These are phyloP conservation scores for Yamadazyma spencermartinsiae DNA, from an alignment of 1,139 yeast genomes.

Conservation along the genomic window DNA sequence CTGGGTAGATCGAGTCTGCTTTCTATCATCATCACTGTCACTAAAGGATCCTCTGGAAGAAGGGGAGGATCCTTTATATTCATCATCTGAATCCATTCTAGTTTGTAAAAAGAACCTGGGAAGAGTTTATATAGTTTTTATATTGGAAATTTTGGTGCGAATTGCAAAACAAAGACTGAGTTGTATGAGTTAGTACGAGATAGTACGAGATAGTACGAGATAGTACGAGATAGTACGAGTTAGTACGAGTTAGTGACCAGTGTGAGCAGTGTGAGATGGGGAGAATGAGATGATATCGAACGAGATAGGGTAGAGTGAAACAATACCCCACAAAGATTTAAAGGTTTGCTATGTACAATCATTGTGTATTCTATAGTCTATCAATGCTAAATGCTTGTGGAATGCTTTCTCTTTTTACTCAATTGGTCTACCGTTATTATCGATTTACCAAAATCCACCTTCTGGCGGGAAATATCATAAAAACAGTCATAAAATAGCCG, in stretches of 20 bases:
- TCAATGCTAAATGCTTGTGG: neutral
- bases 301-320: too few relatives aligned
- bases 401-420: slow-evolving; percentile 9
- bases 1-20: slow-evolving; percentile 12
- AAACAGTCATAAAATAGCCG: slow-evolving; percentile 29
- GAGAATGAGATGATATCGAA: too few relatives aligned
- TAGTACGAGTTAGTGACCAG: too few relatives aligned
- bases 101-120: neutral
- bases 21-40: slow-evolving; percentile 13
- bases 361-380: neutral
- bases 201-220: too few relatives aligned
- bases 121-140: neutral
- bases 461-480: slow-evolving; percentile 29
- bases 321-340: too few relatives aligned
- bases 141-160: neutral
- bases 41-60: slow-evolving; percentile 15
- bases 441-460: slow-evolving; percentile 25
- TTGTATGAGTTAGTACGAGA: too few relatives aligned
- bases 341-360: neutral
- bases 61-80: slow-evolving; percentile 23
- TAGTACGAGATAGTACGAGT: too few relatives aligned
- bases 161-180: neutral
- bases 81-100: slow-evolving; percentile 35
- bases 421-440: slow-evolving; percentile 18
- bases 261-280: too few relatives aligned